These are phyloP conservation scores for Silene latifolia DNA, from an alignment of 148 eudicot genomes.

Conservation along the genomic window DNA sequence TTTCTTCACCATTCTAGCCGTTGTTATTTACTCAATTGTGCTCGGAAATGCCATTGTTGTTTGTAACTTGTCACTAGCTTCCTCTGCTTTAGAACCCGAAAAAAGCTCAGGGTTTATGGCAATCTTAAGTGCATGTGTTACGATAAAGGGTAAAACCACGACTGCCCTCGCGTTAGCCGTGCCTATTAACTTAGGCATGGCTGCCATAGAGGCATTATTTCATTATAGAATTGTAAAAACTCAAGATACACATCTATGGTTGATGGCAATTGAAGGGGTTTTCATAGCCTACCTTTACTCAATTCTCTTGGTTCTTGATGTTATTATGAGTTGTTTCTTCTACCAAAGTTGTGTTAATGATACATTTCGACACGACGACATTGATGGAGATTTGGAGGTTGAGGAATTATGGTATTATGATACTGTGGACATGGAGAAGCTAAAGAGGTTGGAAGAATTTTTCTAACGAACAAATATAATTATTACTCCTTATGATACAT, in stretches of 20 bases:
- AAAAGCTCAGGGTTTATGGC: slow-evolving; percentile 33
- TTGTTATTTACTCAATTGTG: slow-evolving; percentile 53
- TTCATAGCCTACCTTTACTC: slow-evolving; percentile 65
- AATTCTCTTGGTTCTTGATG: slow-evolving; percentile 49
- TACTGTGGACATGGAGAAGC: slow-evolving; percentile 13
- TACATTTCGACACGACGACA: background rate
- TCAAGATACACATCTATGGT: slow-evolving; percentile 13
- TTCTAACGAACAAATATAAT: slow-evolving; percentile 3
- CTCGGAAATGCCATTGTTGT: slow-evolving; percentile 55
- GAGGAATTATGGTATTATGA: background rate
- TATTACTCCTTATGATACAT: too few relatives aligned
- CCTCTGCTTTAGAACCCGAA: slow-evolving; percentile 32
- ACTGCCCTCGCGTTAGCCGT: slow-evolving; percentile 59
- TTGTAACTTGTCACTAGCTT: slow-evolving; percentile 49
- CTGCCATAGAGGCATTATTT: slow-evolving; percentile 66
- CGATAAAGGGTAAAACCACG: slow-evolving; percentile 48
- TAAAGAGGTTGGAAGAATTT: slow-evolving; percentile 27
- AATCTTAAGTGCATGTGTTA: slow-evolving; percentile 47
- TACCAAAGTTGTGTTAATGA: slow-evolving; percentile 45
- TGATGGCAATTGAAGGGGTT: slow-evolving; percentile 49
- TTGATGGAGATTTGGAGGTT: slow-evolving; percentile 3
- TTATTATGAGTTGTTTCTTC: slow-evolving; percentile 49
- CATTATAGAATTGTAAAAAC: slow-evolving; percentile 48
- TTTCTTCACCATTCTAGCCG: slow-evolving; percentile 31
- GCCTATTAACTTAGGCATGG: slow-evolving; percentile 53